A percentile compares a stretch with the other conserved stretches of the same genome.
Conservation (phyloP, 225 moss, liverwort and hornwort species). For the Anthoceros angustus region DNA sequence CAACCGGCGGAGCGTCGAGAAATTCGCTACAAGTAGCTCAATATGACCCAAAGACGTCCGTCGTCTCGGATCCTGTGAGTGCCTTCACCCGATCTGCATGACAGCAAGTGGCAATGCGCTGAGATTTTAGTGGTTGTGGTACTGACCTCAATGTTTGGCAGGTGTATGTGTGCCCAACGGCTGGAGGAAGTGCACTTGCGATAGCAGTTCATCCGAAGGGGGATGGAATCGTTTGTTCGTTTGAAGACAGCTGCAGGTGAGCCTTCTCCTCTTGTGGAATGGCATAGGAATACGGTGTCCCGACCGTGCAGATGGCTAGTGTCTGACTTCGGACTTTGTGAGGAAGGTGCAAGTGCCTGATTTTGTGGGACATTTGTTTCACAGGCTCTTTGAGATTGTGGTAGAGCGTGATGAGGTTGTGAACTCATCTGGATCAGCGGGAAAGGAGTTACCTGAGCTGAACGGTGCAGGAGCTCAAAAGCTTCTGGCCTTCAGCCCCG, state of each 20-base stretch:
- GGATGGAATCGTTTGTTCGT: not conserved
- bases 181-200: not conserved
- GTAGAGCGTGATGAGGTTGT: not conserved
- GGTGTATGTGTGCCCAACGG: not conserved
- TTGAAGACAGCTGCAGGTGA: not conserved
- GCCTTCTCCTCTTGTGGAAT: not conserved
- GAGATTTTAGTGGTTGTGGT: not conserved
- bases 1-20: not conserved
- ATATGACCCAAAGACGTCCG: not conserved
- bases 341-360: not conserved
- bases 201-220: constrained; percentile 2
- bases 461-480: not conserved
- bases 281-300: too few relatives aligned
- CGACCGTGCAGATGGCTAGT: too few relatives aligned
- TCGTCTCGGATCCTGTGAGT: not conserved
- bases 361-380: not conserved
- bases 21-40: not conserved
- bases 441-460: not conserved
- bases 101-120: not conserved
- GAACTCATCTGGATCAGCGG: not conserved
- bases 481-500: not conserved
- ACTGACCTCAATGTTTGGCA: not conserved
- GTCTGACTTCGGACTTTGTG: too few relatives aligned
- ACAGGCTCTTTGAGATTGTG: not conserved
- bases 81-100: not conserved